Evolutionary conservation across 768 basidiomycete genomes (phyloP).

Genomic region (Omphalotus guepiniiformis): DNA sequence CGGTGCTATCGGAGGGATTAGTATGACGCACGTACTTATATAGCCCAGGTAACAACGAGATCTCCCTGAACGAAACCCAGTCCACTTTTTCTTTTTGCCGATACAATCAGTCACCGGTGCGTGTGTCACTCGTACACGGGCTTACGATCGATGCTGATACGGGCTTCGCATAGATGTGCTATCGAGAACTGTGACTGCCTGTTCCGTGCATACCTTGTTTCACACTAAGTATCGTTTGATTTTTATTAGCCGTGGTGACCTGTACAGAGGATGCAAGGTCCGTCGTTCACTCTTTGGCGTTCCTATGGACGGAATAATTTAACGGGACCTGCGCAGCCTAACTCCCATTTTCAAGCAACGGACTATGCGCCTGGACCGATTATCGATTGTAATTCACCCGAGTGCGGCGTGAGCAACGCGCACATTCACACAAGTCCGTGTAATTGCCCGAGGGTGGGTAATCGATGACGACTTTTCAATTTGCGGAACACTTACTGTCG

Average conservation of each 20-base stretch:
- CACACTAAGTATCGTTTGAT: not conserved
- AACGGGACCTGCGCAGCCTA: slow-evolving; percentile 1
- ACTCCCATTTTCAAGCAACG: slow-evolving; percentile 4
- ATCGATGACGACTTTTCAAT: not conserved
- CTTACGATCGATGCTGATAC: not conserved
- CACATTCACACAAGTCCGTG: slow-evolving; percentile 6
- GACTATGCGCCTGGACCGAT: slow-evolving; percentile 8
- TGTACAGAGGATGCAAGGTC: slow-evolving; percentile 8
- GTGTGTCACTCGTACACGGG: not conserved
- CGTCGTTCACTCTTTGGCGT: not conserved
- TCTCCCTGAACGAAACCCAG: not conserved
- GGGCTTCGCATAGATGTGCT: slow-evolving; percentile 1
- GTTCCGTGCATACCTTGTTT: not conserved
- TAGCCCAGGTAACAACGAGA: not conserved
- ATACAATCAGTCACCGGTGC: not conserved
- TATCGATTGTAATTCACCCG: slow-evolving; percentile 4
- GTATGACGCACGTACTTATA: not conserved
- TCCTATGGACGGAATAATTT: not conserved
- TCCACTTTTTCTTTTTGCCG: not conserved
- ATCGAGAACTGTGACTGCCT: slow-evolving; percentile 8
- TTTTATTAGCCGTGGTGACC: slow-evolving; percentile 4
- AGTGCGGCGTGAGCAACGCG: not conserved
- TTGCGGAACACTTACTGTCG: not conserved
- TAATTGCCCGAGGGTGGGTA: slow-evolving; percentile 1
- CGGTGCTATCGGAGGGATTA: not conserved